Evolutionary conservation across 1,139 yeast genomes (phyloP), one percentile per base, ranked within the genome.

Genomic region (Nakaseomyces sp.): DNA sequence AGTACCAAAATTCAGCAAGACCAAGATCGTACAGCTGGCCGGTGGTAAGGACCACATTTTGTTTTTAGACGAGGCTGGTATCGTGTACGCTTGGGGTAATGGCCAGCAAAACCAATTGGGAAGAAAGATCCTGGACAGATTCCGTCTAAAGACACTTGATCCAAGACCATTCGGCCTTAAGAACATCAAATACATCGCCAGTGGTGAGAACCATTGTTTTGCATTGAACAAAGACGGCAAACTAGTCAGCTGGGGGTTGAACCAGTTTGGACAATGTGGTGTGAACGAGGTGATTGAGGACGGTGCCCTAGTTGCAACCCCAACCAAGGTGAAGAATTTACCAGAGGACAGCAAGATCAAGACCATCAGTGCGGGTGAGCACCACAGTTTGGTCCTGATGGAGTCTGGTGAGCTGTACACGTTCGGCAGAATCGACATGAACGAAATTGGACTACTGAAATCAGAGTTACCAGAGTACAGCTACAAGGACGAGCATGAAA

Each of bases 211-310:
- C 67, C 97, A 89, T 61, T 84, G 96, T 52, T 89, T 91, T 71
- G 99, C 98, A 5, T 76, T 91, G 50, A 85, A 84, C 50, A 71
- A 72, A 26, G 74, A 79, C 31, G 87, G 83, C 42, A 72, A 74
- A 33, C 86, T 91, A 0, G 75, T 73, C 53, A 75, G 91, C 2
- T 91, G 98, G 98, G 99, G 99, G 5, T 72, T 91, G 55, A 93
- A 91, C 62, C 96, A 91, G 64, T 91, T 79, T 60, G 97, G 98
- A 16, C 98, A 91, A 67, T 87, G 96, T 70, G 97, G 95, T 44
- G 71, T 84, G 40, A 76, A 89, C 1, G 64, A 66, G 33, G 71
- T 70, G 33, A 68, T 82, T 43, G 91, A 81, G 54, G 96, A 87
- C 60, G 96, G 94, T 17, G 84, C 91, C 1, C 73, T 85, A 42